A percentile compares a stretch with the other conserved stretches of the same genome.
These are phyloP conservation scores for Mycena filopes DNA, from an alignment of 768 basidiomycete species.

Conservation along the genomic window DNA sequence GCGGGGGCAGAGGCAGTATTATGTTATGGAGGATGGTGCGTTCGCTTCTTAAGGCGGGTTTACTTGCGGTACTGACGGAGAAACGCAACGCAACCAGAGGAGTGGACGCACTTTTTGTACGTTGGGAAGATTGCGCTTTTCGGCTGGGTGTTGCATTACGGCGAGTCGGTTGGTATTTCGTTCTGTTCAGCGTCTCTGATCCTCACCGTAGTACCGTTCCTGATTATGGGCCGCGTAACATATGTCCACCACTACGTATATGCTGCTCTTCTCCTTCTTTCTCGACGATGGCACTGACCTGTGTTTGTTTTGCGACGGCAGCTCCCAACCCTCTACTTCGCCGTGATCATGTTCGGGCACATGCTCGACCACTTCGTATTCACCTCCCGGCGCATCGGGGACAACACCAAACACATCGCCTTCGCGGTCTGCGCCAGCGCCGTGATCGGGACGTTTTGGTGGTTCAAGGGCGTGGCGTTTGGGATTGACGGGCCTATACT, in stretches of 20 bases:
- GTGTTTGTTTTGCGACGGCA: no score
- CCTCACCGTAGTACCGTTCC: conserved; percentile 81
- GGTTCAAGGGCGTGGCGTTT: conserved; percentile 91
- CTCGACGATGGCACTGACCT: no score
- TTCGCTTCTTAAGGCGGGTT: conserved; percentile 37
- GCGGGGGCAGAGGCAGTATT: conserved; percentile 87
- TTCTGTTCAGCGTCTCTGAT: background rate
- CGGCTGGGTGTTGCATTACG: conserved; percentile 92
- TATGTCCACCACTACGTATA: conserved; percentile 87
- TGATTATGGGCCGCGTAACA: conserved; percentile 97
- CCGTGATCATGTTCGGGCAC: conserved; percentile 91
- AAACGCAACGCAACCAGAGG: no score
- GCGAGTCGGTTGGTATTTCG: conserved; percentile 50
- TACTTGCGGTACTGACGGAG: no score
- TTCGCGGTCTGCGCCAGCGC: conserved; percentile 72
- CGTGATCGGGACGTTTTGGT: conserved; percentile 88
- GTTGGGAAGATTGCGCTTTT: conserved; percentile 90
- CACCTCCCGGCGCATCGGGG: conserved; percentile 69
- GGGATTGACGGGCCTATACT: conserved; percentile 89
- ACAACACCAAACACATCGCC: conserved; percentile 71
- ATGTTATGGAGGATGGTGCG: conserved; percentile 89
- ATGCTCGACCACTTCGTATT: conserved; percentile 95
- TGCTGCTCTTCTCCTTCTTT: no score
- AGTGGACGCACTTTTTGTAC: conserved; percentile 94
- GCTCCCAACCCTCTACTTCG: conserved; percentile 96